Conservation (phyloP, 1,284 basidiomycete genomes). For the Veloporphyrellus conicus region DNA sequence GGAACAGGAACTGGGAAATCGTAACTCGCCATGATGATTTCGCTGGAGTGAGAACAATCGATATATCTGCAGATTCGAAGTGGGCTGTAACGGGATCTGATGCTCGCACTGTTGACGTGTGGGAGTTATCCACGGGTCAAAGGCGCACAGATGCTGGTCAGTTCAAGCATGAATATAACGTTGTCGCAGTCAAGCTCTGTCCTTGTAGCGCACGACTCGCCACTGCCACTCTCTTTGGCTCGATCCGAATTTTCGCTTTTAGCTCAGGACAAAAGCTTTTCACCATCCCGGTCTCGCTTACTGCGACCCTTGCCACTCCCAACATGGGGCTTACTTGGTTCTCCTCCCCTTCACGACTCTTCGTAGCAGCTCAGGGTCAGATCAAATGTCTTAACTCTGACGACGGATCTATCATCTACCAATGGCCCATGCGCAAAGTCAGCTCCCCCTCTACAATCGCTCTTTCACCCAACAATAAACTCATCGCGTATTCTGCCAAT, state of each 20-base stretch:
- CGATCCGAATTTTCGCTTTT: conserved; percentile 10
- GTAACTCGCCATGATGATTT: not conserved
- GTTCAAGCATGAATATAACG: conserved; percentile 16
- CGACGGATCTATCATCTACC: conserved; percentile 10
- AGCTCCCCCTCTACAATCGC: not conserved
- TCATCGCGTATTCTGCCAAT: conserved; percentile 6
- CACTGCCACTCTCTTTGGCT: conserved; percentile 16
- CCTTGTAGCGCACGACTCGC: conserved; percentile 8
- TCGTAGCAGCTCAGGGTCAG: conserved; percentile 19
- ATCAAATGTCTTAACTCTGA: conserved; percentile 18
- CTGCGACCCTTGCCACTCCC: not conserved
- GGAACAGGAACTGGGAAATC: not conserved
- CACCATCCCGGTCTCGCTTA: conserved; percentile 17
- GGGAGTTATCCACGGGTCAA: conserved; percentile 5
- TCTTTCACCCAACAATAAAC: conserved; percentile 5
- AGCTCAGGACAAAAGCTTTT: conserved; percentile 15
- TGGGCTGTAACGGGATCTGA: conserved; percentile 8
- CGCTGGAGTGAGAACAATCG: conserved; percentile 12
- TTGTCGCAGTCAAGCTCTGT: conserved; percentile 22
- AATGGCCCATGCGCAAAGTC: conserved; percentile 6
- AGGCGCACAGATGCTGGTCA: not conserved
- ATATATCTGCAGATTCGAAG: conserved; percentile 11
- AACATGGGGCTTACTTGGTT: conserved; percentile 15
- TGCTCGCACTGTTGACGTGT: conserved; percentile 8
- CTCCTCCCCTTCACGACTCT: conserved; percentile 14